Evolutionary conservation across 192 early-diverging fungal species (phyloP).

Genomic region (Ramicandelaber brevisporus): DNA sequence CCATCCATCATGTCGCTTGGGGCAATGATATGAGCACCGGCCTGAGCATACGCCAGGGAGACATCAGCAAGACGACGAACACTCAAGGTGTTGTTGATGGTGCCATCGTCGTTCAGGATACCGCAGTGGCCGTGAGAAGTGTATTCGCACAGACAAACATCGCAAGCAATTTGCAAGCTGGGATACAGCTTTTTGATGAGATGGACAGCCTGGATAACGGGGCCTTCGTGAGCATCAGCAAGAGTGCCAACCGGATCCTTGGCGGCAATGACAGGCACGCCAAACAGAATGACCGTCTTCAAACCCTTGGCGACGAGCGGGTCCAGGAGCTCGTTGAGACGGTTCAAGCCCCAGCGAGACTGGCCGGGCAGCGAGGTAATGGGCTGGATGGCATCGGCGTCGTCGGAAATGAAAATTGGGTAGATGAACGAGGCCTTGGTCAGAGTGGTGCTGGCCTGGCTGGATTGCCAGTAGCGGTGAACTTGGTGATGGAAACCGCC

Average conservation of each 20-base stretch:
- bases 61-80: conserved; percentile 64
- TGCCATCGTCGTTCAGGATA: conserved; percentile 42
- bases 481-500: conserved; percentile 65
- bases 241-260: conserved; percentile 55
- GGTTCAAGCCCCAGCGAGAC: conserved; percentile 58
- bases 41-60: conserved; percentile 62
- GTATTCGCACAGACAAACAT: conserved; percentile 93
- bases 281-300: conserved; percentile 70
- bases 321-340: conserved; percentile 39
- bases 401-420: conserved; percentile 84
- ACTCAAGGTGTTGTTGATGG: conserved; percentile 53
- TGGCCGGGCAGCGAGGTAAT: conserved; percentile 71
- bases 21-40: conserved; percentile 75
- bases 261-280: conserved; percentile 46
- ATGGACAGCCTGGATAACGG: conserved; percentile 62
- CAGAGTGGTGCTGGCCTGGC: conserved; percentile 38
- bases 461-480: conserved; percentile 62
- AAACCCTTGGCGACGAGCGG: conserved; percentile 80
- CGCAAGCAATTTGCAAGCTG: conserved; percentile 59
- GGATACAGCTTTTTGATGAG: conserved; percentile 57
- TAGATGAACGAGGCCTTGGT: conserved; percentile 61
- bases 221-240: conserved; percentile 59
- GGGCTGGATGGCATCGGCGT: conserved; percentile 38
- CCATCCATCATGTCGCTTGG: conserved; percentile 99
- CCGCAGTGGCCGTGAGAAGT: conserved; percentile 95